Conservation (phyloP, 2,329 filamentous ascomycete species). For the Diaporthe sp. region DNA sequence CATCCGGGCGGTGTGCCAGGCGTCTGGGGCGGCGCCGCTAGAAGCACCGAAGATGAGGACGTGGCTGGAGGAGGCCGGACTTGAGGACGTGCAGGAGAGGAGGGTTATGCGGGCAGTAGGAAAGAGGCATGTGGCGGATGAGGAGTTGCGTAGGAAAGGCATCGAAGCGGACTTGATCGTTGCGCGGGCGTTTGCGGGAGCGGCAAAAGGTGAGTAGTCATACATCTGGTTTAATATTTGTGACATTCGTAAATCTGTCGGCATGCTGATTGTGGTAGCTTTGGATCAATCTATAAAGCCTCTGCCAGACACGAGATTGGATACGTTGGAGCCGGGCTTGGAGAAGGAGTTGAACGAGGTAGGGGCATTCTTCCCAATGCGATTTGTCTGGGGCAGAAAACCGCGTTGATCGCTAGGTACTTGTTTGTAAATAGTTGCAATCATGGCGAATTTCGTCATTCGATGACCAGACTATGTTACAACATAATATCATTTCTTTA, state of each 20-base stretch:
- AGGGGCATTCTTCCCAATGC: slow-evolving; percentile 18
- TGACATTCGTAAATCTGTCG: background rate
- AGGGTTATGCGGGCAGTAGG: slow-evolving; percentile 10
- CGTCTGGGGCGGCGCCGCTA: slow-evolving; percentile 7
- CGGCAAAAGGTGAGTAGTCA: background rate
- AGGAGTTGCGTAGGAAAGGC: slow-evolving; percentile 9
- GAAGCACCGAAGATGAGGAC: slow-evolving; percentile 6
- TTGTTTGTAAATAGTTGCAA: too few species aligned
- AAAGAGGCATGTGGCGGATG: slow-evolving; percentile 24
- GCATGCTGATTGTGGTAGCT: background rate
- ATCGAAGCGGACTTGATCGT: slow-evolving; percentile 17
- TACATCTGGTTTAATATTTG: background rate
- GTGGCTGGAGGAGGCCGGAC: slow-evolving; percentile 17
- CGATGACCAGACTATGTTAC: too few species aligned
- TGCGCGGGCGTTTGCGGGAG: slow-evolving; percentile 16
- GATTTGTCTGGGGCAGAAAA: slow-evolving; percentile 33
- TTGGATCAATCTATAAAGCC: background rate
- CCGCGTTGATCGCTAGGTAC: slow-evolving; percentile 9
- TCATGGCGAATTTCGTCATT: too few species aligned
- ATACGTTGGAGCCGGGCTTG: background rate
- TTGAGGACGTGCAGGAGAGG: slow-evolving; percentile 24
- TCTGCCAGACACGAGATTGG: background rate
- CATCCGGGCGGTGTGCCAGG: slow-evolving; percentile 16
- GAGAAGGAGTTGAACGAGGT: slow-evolving; percentile 7
- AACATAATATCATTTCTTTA: too few species aligned